Percentiles rank a stretch among this genome's conserved stretches.
Conservation (phyloP, 352 stramenopile genomes). For the Phytopythium delawarense region DNA sequence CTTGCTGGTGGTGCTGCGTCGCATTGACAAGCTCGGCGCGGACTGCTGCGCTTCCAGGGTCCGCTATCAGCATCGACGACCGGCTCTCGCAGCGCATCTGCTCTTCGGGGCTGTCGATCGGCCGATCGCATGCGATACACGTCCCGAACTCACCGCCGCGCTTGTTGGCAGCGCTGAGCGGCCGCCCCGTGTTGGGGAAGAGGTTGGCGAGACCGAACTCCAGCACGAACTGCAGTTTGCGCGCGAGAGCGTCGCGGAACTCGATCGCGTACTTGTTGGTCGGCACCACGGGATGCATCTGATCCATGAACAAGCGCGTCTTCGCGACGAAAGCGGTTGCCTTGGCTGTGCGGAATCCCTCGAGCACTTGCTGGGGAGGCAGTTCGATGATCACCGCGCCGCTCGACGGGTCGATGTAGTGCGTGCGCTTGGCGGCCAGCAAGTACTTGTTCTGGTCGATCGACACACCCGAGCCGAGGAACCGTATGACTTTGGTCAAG, state of each 20-base stretch:
- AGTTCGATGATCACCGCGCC: slow-evolving; percentile 41
- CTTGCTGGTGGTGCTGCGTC: not conserved
- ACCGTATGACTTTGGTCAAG: slow-evolving; percentile 50
- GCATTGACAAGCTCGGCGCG: not conserved
- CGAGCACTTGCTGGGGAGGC: slow-evolving; percentile 38
- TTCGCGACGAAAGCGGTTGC: slow-evolving; percentile 32
- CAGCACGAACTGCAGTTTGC: slow-evolving; percentile 42
- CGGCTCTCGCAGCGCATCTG: not conserved
- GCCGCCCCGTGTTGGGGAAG: slow-evolving; percentile 43
- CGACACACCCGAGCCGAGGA: slow-evolving; percentile 44
- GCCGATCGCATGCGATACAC: slow-evolving; percentile 61
- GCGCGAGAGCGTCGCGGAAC: slow-evolving; percentile 45
- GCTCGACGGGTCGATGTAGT: slow-evolving; percentile 28
- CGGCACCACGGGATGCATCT: slow-evolving; percentile 36
- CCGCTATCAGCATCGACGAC: not conserved
- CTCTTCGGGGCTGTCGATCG: slow-evolving; percentile 32
- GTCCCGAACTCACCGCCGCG: slow-evolving; percentile 31
- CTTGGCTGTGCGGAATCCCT: slow-evolving; percentile 44
- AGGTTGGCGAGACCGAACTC: slow-evolving; percentile 59
- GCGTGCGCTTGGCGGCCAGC: slow-evolving; percentile 23
- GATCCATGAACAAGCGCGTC: slow-evolving; percentile 40
- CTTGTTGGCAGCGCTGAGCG: slow-evolving; percentile 24
- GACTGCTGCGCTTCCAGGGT: not conserved
- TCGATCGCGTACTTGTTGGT: slow-evolving; percentile 33
- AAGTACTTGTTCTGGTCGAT: slow-evolving; percentile 72